phyloP scores from a whole-genome alignment of 2,329 filamentous ascomycete genomes.

The Fusarium verrucosum region DNA sequence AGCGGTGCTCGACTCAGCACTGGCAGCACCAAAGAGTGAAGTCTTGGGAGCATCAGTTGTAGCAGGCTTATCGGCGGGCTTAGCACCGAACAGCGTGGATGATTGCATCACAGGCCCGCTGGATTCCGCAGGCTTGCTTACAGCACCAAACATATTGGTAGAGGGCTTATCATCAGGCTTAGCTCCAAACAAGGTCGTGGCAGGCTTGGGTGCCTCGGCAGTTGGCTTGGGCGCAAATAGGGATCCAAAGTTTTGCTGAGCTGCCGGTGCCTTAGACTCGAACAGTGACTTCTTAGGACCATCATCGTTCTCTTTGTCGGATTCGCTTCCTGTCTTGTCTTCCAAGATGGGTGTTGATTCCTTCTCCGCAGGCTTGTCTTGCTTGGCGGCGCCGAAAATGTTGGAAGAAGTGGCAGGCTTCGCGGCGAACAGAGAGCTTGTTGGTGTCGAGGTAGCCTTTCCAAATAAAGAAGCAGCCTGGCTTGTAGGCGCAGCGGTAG shows the following conservation, averaged over 20 bases:
- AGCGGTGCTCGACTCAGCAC: conserved; percentile 25
- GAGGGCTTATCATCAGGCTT: conserved; percentile 48
- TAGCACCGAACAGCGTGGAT: conserved; percentile 50
- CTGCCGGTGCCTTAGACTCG: conserved; percentile 45
- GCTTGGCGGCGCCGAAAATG: conserved; percentile 51
- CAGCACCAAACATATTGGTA: conserved; percentile 52
- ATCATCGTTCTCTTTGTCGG: conserved; percentile 57
- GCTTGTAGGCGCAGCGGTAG: conserved; percentile 43
- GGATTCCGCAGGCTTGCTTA: conserved; percentile 48
- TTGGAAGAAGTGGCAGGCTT: conserved; percentile 50
- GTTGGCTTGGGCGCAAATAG: conserved; percentile 50
- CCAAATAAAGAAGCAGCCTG: conserved; percentile 49
- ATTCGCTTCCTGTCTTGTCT: conserved; percentile 52
- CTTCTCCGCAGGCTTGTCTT: conserved; percentile 44
- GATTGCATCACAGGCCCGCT: conserved; percentile 42
- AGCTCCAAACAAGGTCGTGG: conserved; percentile 51
- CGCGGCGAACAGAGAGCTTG: conserved; percentile 50
- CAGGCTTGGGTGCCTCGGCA: conserved; percentile 43
- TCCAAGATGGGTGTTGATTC: conserved; percentile 40
- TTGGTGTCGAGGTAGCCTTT: conserved; percentile 41
- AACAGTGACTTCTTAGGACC: conserved; percentile 48
- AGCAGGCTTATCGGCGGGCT: conserved; percentile 44
- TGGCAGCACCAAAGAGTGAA: conserved; percentile 47
- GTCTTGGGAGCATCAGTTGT: conserved; percentile 34
- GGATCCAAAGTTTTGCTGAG: conserved; percentile 45